phyloP scores from a whole-genome alignment of 164 flowering plant species.

The Aristolochia californica region DNA sequence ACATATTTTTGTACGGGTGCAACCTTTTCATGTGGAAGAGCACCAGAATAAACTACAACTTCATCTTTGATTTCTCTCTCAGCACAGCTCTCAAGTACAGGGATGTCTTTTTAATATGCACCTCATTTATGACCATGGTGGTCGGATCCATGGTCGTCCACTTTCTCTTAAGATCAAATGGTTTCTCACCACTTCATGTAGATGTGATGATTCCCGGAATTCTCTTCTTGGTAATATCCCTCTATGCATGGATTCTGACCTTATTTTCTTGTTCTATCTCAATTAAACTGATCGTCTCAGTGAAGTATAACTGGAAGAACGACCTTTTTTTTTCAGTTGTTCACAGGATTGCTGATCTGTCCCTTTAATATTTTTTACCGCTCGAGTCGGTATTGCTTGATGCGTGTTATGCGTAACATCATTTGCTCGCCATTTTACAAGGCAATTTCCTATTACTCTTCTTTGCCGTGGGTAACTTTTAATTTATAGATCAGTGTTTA shows the following conservation, averaged over 20 bases:
- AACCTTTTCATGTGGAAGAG: slow-evolving; percentile 84
- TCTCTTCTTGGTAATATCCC: slow-evolving; percentile 71
- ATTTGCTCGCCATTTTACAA: slow-evolving; percentile 85
- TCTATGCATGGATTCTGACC: too few species aligned
- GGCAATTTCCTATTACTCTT: slow-evolving; percentile 36
- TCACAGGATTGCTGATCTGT: slow-evolving; percentile 53
- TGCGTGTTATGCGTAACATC: slow-evolving; percentile 74
- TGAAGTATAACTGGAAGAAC: too few species aligned
- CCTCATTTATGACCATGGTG: slow-evolving; percentile 81
- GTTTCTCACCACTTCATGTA: slow-evolving; percentile 42
- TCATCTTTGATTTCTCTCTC: slow-evolving; percentile 82
- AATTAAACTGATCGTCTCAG: too few species aligned
- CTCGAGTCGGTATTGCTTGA: slow-evolving; percentile 71
- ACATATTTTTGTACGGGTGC: slow-evolving; percentile 94
- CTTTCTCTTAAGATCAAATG: slow-evolving; percentile 51
- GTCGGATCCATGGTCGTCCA: slow-evolving; percentile 79
- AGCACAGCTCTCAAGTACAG: slow-evolving; percentile 68
- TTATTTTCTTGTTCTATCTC: neutral
- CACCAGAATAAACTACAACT: slow-evolving; percentile 86
- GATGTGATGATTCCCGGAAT: slow-evolving; percentile 83
- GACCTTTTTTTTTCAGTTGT: slow-evolving; percentile 32
- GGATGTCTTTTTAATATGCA: slow-evolving; percentile 86
- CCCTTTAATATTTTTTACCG: slow-evolving; percentile 82
- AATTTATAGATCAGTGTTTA: too few species aligned
- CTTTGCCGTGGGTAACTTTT: too few species aligned